Conservation (phyloP, 805 yeast species). For the Brettanomyces custersianus region DNA sequence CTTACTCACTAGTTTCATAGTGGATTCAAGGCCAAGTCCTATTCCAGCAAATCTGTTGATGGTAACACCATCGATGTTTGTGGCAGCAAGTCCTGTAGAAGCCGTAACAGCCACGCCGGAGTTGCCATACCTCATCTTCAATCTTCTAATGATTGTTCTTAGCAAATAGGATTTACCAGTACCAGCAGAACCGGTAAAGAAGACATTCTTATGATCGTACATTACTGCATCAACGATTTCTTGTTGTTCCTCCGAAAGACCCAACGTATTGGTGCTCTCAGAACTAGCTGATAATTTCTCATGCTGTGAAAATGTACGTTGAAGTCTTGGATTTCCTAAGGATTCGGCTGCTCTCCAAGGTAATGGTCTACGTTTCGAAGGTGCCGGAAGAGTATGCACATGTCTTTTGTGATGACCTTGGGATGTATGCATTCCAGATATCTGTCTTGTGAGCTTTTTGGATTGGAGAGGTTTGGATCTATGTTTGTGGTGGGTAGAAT, state of each 20-base stretch:
- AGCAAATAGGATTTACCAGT: constrained; percentile 76
- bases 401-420: neutral
- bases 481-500: no score
- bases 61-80: constrained; percentile 86
- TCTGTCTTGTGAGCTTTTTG: no score
- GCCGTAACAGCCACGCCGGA: constrained; percentile 80
- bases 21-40: constrained; percentile 61
- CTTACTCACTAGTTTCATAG: constrained; percentile 34
- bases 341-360: constrained; percentile 3
- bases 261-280: neutral
- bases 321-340: constrained; percentile 8
- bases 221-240: constrained; percentile 44
- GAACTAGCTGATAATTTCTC: neutral
- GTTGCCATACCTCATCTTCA: constrained; percentile 34
- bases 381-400: no score
- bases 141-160: constrained; percentile 48
- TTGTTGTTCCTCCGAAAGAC: constrained; percentile 29
- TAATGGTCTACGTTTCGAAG: constrained; percentile 3
- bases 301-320: neutral
- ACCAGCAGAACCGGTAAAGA: constrained; percentile 82
- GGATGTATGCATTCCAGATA: no score
- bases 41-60: constrained; percentile 80
- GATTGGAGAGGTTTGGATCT: no score
- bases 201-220: constrained; percentile 42
- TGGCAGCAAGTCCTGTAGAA: constrained; percentile 93